phyloP scores from a whole-genome alignment of 2,329 filamentous ascomycete genomes.

The Aspergillus neotritici region DNA sequence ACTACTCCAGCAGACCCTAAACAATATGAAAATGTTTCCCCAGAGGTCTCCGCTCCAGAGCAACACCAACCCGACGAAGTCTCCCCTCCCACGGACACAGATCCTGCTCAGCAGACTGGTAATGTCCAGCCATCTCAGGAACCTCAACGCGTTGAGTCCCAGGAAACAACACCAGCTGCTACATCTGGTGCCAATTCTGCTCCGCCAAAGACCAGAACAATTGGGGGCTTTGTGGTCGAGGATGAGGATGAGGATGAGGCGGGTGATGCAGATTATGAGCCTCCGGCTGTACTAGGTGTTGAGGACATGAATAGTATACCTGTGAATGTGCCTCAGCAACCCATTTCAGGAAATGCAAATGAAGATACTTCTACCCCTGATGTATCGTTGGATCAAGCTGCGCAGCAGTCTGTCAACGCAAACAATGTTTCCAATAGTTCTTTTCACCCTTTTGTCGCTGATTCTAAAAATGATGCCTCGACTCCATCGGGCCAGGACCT shows the following conservation, averaged over 20 bases:
- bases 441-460: slow-evolving; percentile 45
- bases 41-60: slow-evolving; percentile 20
- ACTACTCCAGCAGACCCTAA: slow-evolving; percentile 27
- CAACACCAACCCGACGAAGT: slow-evolving; percentile 18
- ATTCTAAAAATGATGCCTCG: slow-evolving; percentile 39
- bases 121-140: slow-evolving; percentile 26
- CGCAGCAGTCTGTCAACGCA: slow-evolving; percentile 43
- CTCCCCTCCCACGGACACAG: slow-evolving; percentile 21
- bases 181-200: slow-evolving; percentile 25
- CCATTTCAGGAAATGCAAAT: slow-evolving; percentile 52
- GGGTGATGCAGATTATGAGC: slow-evolving; percentile 50
- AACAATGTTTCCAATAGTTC: slow-evolving; percentile 49
- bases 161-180: slow-evolving; percentile 28
- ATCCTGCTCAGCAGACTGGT: slow-evolving; percentile 25
- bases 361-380: slow-evolving; percentile 52
- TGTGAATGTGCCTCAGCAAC: slow-evolving; percentile 48
- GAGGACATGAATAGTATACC: slow-evolving; percentile 46
- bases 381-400: slow-evolving; percentile 57
- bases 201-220: slow-evolving; percentile 46
- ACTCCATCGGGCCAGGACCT: slow-evolving; percentile 32
- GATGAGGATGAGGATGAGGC: slow-evolving; percentile 55
- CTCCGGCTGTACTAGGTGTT: slow-evolving; percentile 45
- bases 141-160: slow-evolving; percentile 32
- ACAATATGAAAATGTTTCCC: slow-evolving; percentile 25
- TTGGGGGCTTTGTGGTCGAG: slow-evolving; percentile 59